Evolutionary conservation across 2,329 filamentous ascomycete species (phyloP).

Genomic region (Ilyonectria mors-panacis): DNA sequence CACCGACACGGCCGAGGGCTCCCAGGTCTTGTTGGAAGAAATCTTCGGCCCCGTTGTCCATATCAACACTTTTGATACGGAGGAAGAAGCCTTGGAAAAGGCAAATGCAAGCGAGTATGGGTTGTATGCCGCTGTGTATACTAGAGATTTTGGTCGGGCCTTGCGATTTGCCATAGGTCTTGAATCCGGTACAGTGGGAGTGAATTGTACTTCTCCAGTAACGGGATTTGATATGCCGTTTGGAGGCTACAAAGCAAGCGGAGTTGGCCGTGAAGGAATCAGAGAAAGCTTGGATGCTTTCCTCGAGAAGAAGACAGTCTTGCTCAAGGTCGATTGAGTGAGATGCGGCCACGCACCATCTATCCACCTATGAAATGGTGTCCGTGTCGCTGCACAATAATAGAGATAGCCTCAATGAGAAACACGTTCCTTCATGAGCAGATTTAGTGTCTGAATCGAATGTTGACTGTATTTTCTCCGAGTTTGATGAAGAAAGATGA

Average conservation of each 20-base stretch:
- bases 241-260: conserved; percentile 3
- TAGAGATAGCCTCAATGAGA: too few relatives aligned
- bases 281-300: conserved; percentile 1
- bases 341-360: too few relatives aligned
- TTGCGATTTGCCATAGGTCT: conserved; percentile 5
- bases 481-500: too few relatives aligned
- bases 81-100: not conserved
- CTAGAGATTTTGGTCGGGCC: not conserved
- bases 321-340: not conserved
- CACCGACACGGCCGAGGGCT: not conserved
- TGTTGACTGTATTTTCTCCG: too few relatives aligned
- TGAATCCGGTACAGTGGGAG: not conserved
- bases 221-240: conserved; percentile 5
- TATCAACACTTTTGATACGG: not conserved
- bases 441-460: too few relatives aligned
- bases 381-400: too few relatives aligned
- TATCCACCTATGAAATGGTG: too few relatives aligned
- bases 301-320: not conserved
- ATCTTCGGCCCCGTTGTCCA: not conserved
- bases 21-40: not conserved
- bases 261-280: not conserved
- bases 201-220: not conserved
- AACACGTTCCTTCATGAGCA: too few relatives aligned
- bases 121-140: conserved; percentile 5
- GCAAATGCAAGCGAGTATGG: not conserved